Percentiles rank a stretch among this genome's conserved stretches.
Conservation (phyloP, 192 early-diverging fungal species). For the Rhizophagus prolifer region DNA sequence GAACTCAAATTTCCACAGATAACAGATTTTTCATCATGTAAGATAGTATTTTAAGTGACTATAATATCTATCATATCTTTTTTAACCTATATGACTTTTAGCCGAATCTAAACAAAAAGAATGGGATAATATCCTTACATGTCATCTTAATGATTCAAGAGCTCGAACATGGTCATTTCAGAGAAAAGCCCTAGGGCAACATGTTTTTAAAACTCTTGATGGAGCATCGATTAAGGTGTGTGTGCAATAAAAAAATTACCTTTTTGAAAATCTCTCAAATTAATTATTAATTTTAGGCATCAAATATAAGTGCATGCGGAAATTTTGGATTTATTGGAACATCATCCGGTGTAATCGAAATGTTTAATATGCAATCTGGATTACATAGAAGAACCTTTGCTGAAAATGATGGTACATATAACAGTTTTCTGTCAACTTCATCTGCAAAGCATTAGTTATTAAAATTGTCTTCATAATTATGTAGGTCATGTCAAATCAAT, state of each 20-base stretch:
- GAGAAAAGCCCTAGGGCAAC: constrained; percentile 72
- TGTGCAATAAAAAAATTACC: background rate
- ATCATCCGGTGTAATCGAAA: constrained; percentile 73
- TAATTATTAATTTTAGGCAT: constrained; percentile 38
- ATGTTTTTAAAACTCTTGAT: constrained; percentile 65
- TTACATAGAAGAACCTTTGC: constrained; percentile 68
- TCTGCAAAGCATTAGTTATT: background rate
- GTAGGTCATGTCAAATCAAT: constrained; percentile 77
- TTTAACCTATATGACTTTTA: constrained; percentile 4
- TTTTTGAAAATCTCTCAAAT: background rate
- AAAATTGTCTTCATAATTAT: background rate
- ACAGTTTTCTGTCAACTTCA: constrained; percentile 8
- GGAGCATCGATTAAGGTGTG: constrained; percentile 53
- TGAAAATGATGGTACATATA: constrained; percentile 39
- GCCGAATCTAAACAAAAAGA: constrained; percentile 65
- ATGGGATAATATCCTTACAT: constrained; percentile 92
- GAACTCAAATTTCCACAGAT: constrained; percentile 17
- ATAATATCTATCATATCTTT: background rate
- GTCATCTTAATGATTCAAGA: constrained; percentile 70
- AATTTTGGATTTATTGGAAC: constrained; percentile 92
- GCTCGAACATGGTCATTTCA: constrained; percentile 86
- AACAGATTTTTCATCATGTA: background rate
- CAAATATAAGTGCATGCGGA: constrained; percentile 83
- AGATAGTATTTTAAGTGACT: background rate
- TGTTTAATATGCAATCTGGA: constrained; percentile 97